Base-by-base conservation (phyloP, 2,329 filamentous ascomycete species). In the Fusarium sp. region DNA sequence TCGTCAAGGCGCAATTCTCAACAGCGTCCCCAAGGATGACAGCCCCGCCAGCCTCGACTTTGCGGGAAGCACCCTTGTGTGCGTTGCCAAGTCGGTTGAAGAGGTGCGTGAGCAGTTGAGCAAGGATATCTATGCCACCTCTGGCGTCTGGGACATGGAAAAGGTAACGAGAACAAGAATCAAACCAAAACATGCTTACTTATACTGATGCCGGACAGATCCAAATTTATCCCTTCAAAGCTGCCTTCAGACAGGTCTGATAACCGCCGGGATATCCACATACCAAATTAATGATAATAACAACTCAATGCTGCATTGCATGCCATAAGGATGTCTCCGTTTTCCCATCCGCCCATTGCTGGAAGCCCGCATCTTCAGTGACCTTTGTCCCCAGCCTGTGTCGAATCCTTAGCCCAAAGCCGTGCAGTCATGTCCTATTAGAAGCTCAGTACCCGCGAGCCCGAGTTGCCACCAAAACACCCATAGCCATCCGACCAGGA, bases 101-200 rank as follows among this genome's bases (percentile, higher is more conserved):
- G 91, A 94, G 78, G 88, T 93, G 3, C 78, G 91, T 41, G 87
- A 91, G 73, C 76, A 87, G 54, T 78, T 97, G 48, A 88, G 87
- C 79, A 85, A 88, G 51, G 94, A 97, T 82, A 83, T 94, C 10
- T 97, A 97, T 81, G 84, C 86, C 10, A 86, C 82, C 65, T 85
- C 81, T 44, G 93, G 90, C 0, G 94, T 97, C 9, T 97, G 94
- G 94, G 93, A 97, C 83, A 77, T 92, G 62, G 87, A 90, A 37
- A 92, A 92, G 74, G 89, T 89, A 66, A 23, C 23, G 23, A 75
- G 78, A 36, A 8, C 76, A 44, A 7, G 12, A 4, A 6, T 12
- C 6, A 15, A 10, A 15, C n/a, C 36, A 6, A 18, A 13, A 37
- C 6, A 46, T 28, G 10, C 28, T 28, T 2, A 13, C 18, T 27